Base-by-base conservation (phyloP, 306 rosid genomes). In the Gastrolobium villosum region DNA sequence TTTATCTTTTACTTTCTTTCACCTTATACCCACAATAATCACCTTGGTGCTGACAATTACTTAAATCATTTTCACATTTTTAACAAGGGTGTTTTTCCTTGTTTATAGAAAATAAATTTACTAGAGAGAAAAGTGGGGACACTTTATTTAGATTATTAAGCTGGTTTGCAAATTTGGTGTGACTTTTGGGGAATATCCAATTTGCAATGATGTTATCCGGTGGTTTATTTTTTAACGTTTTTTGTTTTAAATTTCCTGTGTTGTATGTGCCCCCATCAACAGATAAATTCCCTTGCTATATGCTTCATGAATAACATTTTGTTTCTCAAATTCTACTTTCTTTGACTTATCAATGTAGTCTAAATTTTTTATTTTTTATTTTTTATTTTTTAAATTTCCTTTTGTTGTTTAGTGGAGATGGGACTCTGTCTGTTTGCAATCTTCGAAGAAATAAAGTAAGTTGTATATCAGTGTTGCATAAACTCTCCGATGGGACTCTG, bases 351-450 rank as follows among this genome's bases (percentile, higher is more conserved):
- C 36, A 13, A 10, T 73, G 59, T 15, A 20, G 39, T 48, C 81
- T 81, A 69, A 55, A 43, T 5, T 9, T 2, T 32, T 49, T 64
- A n/a, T n/a, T 20, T 1, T 20, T 20, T 20, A 0, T 20, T 20
- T 20, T 20, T 1, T 62, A n/a, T 36, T 60, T 31, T 5, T 7
- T 68, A 10, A 30, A 30, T 56, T 41, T 82, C 36, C 20, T 80
- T 84, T 20, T 20, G 26, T 80, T 82, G 56, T 86, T 6, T 43
- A 91, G 93, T 89, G 93, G 93, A 63, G 96, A 91, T 64, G 96
- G 93, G 65, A 86, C 96, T 73, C 85, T 91, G n/a, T 89, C 96
- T 76, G 92, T 91, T 60, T 89, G 88, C 87, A 89, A 87, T 84
- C 88, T 91, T 71, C 84, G 92, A 36, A 81, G 86, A 83, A 89